phyloP scores from a whole-genome alignment of 352 stramenopile genomes.

The Phytophthora litchii region DNA sequence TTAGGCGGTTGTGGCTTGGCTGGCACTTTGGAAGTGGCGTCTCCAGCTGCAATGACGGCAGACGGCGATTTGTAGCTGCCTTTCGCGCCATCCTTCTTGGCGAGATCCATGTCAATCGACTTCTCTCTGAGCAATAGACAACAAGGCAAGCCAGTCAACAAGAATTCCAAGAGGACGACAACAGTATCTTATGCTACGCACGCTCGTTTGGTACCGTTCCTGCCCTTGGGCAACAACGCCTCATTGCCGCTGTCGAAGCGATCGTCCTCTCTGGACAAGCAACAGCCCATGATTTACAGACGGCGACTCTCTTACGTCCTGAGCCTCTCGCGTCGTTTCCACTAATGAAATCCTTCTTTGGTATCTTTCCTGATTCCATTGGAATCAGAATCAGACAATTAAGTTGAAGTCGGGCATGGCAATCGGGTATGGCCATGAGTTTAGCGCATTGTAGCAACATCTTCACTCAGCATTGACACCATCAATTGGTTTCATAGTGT shows the following conservation, averaged over 20 bases:
- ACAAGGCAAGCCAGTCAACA: conserved; percentile 7
- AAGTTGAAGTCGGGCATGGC: conserved; percentile 19
- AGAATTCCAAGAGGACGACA: not conserved
- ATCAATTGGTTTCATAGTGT: too few species aligned
- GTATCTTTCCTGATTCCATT: conserved; percentile 24
- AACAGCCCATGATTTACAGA: conserved; percentile 60
- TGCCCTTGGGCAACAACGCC: conserved; percentile 64
- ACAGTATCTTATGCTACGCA: conserved; percentile 19
- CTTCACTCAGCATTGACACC: too few species aligned
- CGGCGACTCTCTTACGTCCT: conserved; percentile 14
- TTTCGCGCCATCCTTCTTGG: conserved; percentile 37
- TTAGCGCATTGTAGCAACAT: too few species aligned
- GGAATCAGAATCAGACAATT: conserved; percentile 16
- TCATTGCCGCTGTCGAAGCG: conserved; percentile 55
- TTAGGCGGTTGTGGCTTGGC: conserved; percentile 32
- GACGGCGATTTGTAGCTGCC: conserved; percentile 44
- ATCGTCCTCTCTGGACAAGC: conserved; percentile 70
- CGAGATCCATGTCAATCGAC: conserved; percentile 34
- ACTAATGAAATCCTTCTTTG: conserved; percentile 24
- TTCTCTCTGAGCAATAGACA: conserved; percentile 34
- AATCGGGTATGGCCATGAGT: too few species aligned
- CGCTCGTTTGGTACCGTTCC: conserved; percentile 37
- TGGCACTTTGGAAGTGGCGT: conserved; percentile 37
- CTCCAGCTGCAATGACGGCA: conserved; percentile 29
- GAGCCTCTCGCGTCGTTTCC: conserved; percentile 16